A percentile compares a stretch with the other conserved stretches of the same genome.
phyloP scores from a whole-genome alignment of 148 eudicot species.

The Vaccinium macrocarpon region DNA sequence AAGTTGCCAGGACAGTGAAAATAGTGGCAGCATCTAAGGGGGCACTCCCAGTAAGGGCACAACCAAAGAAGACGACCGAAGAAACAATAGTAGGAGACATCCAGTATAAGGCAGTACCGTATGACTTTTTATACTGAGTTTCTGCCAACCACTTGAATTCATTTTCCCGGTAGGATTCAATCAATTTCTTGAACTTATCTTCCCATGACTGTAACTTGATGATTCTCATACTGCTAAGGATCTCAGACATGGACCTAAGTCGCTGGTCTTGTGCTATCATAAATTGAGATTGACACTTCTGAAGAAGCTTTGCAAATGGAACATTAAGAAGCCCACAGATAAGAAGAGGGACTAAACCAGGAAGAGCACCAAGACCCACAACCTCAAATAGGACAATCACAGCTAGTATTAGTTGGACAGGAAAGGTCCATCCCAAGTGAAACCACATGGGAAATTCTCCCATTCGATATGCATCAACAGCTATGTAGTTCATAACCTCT shows the following conservation, averaged over 20 bases:
- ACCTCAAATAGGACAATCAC: slow-evolving; percentile 34
- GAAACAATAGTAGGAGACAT: slow-evolving; percentile 57
- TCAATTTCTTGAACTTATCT: slow-evolving; percentile 46
- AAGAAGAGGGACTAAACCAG: slow-evolving; percentile 49
- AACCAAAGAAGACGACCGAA: slow-evolving; percentile 50
- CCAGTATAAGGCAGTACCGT: slow-evolving; percentile 52
- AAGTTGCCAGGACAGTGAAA: slow-evolving; percentile 43
- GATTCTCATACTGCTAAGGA: slow-evolving; percentile 59
- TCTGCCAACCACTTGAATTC: slow-evolving; percentile 50
- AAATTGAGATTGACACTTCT: slow-evolving; percentile 42
- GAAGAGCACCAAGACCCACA: slow-evolving; percentile 50
- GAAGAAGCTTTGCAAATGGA: slow-evolving; percentile 42
- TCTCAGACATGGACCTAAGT: slow-evolving; percentile 52
- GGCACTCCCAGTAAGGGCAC: slow-evolving; percentile 37
- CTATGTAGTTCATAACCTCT: slow-evolving; percentile 56
- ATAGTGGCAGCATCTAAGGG: slow-evolving; percentile 49
- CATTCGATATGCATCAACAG: slow-evolving; percentile 70
- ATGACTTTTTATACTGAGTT: slow-evolving; percentile 32
- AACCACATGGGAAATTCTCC: slow-evolving; percentile 59
- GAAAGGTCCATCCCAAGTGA: slow-evolving; percentile 38
- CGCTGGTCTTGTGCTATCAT: slow-evolving; percentile 61
- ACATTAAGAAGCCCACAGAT: slow-evolving; percentile 45
- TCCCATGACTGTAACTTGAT: slow-evolving; percentile 79
- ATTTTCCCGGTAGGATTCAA: slow-evolving; percentile 36
- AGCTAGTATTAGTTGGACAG: slow-evolving; percentile 38